Evolutionary conservation across 176 grass and related monocot genomes (phyloP).

Genomic region (Eremochloa ophiuroides): DNA sequence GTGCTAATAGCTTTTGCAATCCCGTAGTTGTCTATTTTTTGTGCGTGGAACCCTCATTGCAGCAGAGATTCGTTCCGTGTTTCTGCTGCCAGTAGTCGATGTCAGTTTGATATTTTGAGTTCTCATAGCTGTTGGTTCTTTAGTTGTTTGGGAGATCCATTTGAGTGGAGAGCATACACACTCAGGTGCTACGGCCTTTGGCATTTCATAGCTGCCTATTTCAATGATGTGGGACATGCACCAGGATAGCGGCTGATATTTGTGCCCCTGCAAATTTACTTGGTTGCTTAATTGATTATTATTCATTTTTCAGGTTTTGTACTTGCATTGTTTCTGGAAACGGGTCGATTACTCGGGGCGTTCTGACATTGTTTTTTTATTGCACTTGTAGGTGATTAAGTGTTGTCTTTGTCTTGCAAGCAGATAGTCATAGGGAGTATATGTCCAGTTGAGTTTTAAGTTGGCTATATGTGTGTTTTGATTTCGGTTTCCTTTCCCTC

Average conservation of each 20-base stretch:
- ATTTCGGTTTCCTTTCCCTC: not conserved
- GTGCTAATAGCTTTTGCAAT: slow-evolving; percentile 1
- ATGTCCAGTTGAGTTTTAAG: not conserved
- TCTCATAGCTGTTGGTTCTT: too few relatives aligned
- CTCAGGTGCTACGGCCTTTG: slow-evolving; percentile 5
- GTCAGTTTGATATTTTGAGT: too few relatives aligned
- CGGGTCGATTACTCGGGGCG: too few relatives aligned
- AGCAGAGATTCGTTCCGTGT: not conserved
- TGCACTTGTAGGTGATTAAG: not conserved
- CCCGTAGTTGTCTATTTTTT: not conserved
- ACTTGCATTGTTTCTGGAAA: not conserved
- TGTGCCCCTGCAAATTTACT: too few relatives aligned
- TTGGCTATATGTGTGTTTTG: not conserved
- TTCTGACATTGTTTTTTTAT: not conserved
- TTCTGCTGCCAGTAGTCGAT: too few relatives aligned
- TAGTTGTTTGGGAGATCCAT: not conserved
- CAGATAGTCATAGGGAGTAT: not conserved
- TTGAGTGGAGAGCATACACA: not conserved
- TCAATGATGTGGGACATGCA: slow-evolving; percentile 14
- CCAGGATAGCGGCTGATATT: not conserved
- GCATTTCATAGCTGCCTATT: too few relatives aligned
- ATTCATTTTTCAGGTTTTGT: not conserved
- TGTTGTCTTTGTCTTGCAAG: too few relatives aligned
- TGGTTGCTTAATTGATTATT: too few relatives aligned
- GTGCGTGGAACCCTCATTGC: slow-evolving; percentile 34